Conservation (phyloP, 129 eudicot species). For the Flaveria ramosissima region DNA sequence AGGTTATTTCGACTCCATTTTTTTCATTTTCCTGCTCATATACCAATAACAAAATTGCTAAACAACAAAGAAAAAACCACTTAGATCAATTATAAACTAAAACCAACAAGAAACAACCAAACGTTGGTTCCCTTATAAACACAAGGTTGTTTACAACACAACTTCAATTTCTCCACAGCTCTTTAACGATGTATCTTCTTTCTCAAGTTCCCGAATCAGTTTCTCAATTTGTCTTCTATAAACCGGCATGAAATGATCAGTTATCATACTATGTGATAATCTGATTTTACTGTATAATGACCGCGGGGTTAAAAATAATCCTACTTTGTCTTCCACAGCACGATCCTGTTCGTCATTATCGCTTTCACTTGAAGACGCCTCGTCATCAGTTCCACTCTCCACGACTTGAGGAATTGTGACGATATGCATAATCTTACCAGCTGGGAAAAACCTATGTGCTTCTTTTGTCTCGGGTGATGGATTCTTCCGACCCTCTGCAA, state of each 20-base stretch:
- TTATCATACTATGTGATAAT: slow-evolving; percentile 82
- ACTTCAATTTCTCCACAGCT: slow-evolving; percentile 33
- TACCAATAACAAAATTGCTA: background rate
- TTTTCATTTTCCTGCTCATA: background rate
- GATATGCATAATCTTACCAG: slow-evolving; percentile 92
- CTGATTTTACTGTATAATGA: slow-evolving; percentile 75
- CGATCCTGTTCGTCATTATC: slow-evolving; percentile 20
- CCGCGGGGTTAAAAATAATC: slow-evolving; percentile 71
- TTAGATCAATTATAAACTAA: background rate
- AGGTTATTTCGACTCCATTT: no score
- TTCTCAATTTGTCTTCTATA: slow-evolving; percentile 90
- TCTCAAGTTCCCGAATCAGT: slow-evolving; percentile 63
- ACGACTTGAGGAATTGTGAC: slow-evolving; percentile 50
- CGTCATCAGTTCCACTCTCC: slow-evolving; percentile 37
- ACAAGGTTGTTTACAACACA: slow-evolving; percentile 21
- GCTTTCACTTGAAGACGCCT: slow-evolving; percentile 34
- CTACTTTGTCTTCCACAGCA: slow-evolving; percentile 56
- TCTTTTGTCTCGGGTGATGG: slow-evolving; percentile 63
- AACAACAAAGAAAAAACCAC: background rate
- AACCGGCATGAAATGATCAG: slow-evolving; percentile 92
- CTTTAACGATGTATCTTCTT: slow-evolving; percentile 36
- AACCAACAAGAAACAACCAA: slow-evolving; percentile 15
- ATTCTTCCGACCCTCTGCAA: slow-evolving; percentile 52
- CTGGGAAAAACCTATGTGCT: slow-evolving; percentile 87
- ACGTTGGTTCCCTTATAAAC: slow-evolving; percentile 25